A percentile compares a stretch with the other conserved stretches of the same genome.
phyloP scores from a whole-genome alignment of 2,329 filamentous ascomycete genomes.

The Aspergillus ochraceoroseus region DNA sequence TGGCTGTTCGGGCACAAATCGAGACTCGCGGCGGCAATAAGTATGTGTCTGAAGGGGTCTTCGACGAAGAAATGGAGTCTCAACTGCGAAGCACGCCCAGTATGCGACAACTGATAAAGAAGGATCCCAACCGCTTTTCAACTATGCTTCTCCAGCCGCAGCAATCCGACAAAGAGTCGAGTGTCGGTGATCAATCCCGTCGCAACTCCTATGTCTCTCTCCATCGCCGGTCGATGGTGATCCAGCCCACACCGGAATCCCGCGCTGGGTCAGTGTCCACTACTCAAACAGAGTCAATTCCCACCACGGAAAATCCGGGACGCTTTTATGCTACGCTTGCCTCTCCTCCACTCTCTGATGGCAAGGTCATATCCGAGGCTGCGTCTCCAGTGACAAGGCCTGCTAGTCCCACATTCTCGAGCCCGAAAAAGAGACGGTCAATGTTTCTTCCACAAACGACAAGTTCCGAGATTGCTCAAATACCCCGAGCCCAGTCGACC shows the following conservation, averaged over 20 bases:
- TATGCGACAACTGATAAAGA: slow-evolving; percentile 33
- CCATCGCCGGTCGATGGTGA: slow-evolving; percentile 28
- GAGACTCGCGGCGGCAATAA: slow-evolving; percentile 45
- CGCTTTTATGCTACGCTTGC: slow-evolving; percentile 18
- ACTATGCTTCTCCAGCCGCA: slow-evolving; percentile 29
- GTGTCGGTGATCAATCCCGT: slow-evolving; percentile 24
- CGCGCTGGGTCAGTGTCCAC: slow-evolving; percentile 30
- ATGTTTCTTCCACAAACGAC: slow-evolving; percentile 17
- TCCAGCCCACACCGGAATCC: slow-evolving; percentile 22
- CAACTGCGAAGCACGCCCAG: slow-evolving; percentile 29
- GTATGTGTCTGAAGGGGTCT: slow-evolving; percentile 38
- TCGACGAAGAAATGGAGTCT: slow-evolving; percentile 27
- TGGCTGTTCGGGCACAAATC: slow-evolving; percentile 44
- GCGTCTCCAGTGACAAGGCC: slow-evolving; percentile 15
- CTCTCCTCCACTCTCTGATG: slow-evolving; percentile 8
- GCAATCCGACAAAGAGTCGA: slow-evolving; percentile 24
- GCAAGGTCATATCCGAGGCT: slow-evolving; percentile 15
- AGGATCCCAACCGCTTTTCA: slow-evolving; percentile 34
- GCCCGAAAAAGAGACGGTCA: slow-evolving; percentile 28
- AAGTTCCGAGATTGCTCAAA: slow-evolving; percentile 20
- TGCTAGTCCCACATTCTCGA: slow-evolving; percentile 23
- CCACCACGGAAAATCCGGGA: slow-evolving; percentile 11
- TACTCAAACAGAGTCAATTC: slow-evolving; percentile 24
- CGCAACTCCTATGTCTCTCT: slow-evolving; percentile 30
- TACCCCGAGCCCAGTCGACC: slow-evolving; percentile 22